These are phyloP conservation scores for Dactylella cylindrospora DNA, from an alignment of 2,329 filamentous ascomycete genomes.

Conservation along the genomic window DNA sequence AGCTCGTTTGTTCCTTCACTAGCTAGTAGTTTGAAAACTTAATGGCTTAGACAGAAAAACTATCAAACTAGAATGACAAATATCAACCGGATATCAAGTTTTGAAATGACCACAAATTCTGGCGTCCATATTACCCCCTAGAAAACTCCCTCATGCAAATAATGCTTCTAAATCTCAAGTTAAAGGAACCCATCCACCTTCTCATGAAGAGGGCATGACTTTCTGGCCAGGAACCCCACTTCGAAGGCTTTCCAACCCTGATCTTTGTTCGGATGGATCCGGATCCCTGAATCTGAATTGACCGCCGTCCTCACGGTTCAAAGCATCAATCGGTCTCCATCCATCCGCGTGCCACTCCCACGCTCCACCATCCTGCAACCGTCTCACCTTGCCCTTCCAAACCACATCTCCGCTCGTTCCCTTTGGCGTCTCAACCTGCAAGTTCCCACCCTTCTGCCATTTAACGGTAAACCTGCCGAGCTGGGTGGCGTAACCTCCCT, in stretches of 20 bases:
- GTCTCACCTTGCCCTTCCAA: slow-evolving; percentile 47
- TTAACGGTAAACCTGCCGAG: slow-evolving; percentile 52
- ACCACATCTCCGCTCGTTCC: slow-evolving; percentile 47
- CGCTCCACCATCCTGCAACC: slow-evolving; percentile 29
- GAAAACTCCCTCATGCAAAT: no score
- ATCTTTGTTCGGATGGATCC: slow-evolving; percentile 18
- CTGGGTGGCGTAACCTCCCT: slow-evolving; percentile 54
- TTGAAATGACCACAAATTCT: no score
- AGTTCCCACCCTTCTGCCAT: slow-evolving; percentile 49
- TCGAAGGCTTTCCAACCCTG: slow-evolving; percentile 13
- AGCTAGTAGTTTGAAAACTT: no score
- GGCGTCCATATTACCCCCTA: no score
- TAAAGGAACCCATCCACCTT: no score
- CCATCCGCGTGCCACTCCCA: slow-evolving; percentile 41
- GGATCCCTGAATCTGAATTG: slow-evolving; percentile 14
- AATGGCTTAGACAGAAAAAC: no score
- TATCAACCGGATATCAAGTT: no score
- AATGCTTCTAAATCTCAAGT: no score
- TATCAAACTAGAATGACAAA: no score
- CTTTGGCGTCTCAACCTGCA: slow-evolving; percentile 49
- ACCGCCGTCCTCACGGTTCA: neutral
- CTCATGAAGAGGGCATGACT: no score
- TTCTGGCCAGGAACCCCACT: no score
- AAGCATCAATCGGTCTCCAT: slow-evolving; percentile 13
- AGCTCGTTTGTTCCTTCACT: no score